Conservation (phyloP, 345 rosid species). For the Arabidopsis thaliana region TAIR10.1 NC_003070.9:5738001-5738500, state of each 20-base stretch:
- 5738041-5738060: slow-evolving; percentile 82
- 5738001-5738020: slow-evolving; percentile 20
- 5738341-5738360: not conserved
- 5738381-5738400: slow-evolving; percentile 60
- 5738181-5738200: slow-evolving; percentile 63
- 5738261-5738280: slow-evolving; percentile 59
- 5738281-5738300: slow-evolving; percentile 47
- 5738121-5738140: slow-evolving; percentile 65
- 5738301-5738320: not conserved
- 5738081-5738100: slow-evolving; percentile 71
- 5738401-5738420: slow-evolving; percentile 71
- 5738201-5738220: slow-evolving; percentile 20
- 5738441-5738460: slow-evolving; percentile 74
- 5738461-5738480: slow-evolving; percentile 71
- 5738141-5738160: slow-evolving; percentile 68
- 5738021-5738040: not conserved
- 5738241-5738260: slow-evolving; percentile 8
- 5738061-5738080: slow-evolving; percentile 83
- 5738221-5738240: slow-evolving; percentile 3
- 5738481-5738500: slow-evolving; percentile 57
- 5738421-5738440: slow-evolving; percentile 70
- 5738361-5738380: slow-evolving; percentile 68
- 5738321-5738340: not conserved
- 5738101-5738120: slow-evolving; percentile 63
- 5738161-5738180: slow-evolving; percentile 65